Evolutionary conservation across 208 protist species (phyloP).

Genomic region (Endotrypanum monterogeii): DNA sequence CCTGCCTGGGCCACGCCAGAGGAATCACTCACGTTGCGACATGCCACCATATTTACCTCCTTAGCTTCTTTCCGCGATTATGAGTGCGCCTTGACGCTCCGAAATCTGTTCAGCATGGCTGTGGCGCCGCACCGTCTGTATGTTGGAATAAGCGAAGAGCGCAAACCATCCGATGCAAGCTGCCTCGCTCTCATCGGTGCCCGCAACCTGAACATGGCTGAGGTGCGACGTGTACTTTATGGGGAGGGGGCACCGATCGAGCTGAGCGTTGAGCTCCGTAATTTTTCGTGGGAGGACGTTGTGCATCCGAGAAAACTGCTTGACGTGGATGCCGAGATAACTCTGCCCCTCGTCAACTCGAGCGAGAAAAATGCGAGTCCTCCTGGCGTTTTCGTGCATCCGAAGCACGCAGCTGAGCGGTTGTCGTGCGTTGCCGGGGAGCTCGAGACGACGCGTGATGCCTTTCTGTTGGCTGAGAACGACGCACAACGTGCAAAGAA

Average conservation of each 20-base stretch:
- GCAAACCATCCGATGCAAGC: constrained; percentile 28
- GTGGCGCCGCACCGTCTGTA: constrained; percentile 61
- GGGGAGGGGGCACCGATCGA: constrained; percentile 13
- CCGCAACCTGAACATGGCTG: not conserved
- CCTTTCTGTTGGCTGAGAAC: constrained; percentile 22
- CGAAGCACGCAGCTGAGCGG: constrained; percentile 26
- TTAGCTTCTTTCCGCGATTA: constrained; percentile 86
- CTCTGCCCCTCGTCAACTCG: not conserved
- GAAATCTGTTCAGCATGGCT: constrained; percentile 65
- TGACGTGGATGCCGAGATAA: not conserved
- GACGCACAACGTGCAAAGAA: constrained; percentile 11
- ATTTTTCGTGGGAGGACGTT: constrained; percentile 26
- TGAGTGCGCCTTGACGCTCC: constrained; percentile 86
- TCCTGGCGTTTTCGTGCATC: constrained; percentile 28
- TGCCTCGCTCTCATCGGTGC: constrained; percentile 26
- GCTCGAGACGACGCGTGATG: constrained; percentile 39
- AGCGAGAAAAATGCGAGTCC: not conserved
- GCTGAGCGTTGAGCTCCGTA: constrained; percentile 9
- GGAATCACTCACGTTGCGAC: constrained; percentile 34
- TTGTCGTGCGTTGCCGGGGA: constrained; percentile 42
- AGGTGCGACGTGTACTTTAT: constrained; percentile 31
- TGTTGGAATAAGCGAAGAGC: constrained; percentile 87
- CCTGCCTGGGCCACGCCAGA: constrained; percentile 27
- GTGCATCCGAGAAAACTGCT: not conserved
- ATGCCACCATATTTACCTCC: constrained; percentile 88